Conservation (phyloP, 306 rosid genomes). For the Dryas drummondii region DNA sequence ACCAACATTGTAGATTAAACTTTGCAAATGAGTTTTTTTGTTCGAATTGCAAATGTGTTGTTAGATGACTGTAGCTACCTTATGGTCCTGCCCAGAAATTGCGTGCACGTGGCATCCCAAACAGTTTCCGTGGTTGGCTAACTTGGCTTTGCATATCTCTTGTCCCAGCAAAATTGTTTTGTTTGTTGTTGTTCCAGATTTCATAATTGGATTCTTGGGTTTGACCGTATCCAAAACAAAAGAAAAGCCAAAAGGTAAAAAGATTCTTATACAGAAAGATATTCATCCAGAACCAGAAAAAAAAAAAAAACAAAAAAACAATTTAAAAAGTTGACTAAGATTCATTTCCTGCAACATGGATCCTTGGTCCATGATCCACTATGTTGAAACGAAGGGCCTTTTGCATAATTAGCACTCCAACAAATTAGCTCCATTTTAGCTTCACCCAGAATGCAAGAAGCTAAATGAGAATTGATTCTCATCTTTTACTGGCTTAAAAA, state of each 20-base stretch:
- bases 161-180: background rate
- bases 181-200: conserved; percentile 4
- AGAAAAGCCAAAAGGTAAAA: conserved; percentile 2
- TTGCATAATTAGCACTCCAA: background rate
- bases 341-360: background rate
- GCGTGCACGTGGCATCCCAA: background rate
- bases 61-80: background rate
- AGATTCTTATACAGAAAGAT: background rate
- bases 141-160: conserved; percentile 4
- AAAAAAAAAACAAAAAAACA: background rate
- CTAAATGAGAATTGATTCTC: no score
- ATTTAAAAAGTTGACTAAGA: background rate
- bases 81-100: background rate
- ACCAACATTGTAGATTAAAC: no score
- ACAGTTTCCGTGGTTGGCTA: background rate
- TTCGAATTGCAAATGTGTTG: no score
- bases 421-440: no score
- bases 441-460: no score
- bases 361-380: background rate
- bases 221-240: conserved; percentile 16
- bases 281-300: background rate
- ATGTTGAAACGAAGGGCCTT: background rate
- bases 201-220: conserved; percentile 3
- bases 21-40: no score
- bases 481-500: background rate